Percentiles rank a stretch among this genome's conserved stretches.
phyloP scores from a whole-genome alignment of 2,329 filamentous ascomycete genomes.

The Rhynchosporium agropyri region DNA sequence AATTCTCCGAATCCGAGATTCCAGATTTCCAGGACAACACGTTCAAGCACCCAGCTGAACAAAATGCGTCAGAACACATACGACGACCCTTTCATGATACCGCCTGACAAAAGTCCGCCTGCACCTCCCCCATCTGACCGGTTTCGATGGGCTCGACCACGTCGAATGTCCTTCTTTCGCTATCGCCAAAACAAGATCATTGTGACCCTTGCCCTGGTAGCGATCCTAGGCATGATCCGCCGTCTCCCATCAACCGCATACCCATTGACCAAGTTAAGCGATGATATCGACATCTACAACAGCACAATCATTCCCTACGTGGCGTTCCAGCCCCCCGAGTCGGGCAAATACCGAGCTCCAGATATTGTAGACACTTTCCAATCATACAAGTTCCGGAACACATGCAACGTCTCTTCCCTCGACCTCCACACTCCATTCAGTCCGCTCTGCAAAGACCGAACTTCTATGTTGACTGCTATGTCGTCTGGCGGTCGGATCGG shows the following conservation, averaged over 20 bases:
- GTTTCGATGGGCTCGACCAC: constrained; percentile 32
- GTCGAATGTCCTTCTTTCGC: constrained; percentile 30
- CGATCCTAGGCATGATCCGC: constrained; percentile 22
- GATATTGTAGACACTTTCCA: constrained; percentile 45
- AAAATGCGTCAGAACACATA: constrained; percentile 32
- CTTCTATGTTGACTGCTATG: constrained; percentile 44
- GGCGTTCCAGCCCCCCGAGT: constrained; percentile 31
- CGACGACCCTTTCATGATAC: constrained; percentile 36
- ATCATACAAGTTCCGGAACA: constrained; percentile 48
- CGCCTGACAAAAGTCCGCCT: background rate
- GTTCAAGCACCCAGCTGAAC: background rate
- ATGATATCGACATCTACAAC: constrained; percentile 14
- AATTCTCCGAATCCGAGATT: too few relatives aligned
- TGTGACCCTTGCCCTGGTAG: constrained; percentile 23
- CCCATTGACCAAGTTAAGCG: background rate
- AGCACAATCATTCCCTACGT: constrained; percentile 19
- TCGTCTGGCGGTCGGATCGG: constrained; percentile 49
- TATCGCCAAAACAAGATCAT: constrained; percentile 26
- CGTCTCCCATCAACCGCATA: background rate
- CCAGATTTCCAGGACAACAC: too few relatives aligned
- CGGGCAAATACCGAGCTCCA: constrained; percentile 21
- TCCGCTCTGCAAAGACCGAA: constrained; percentile 45
- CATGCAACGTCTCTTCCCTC: constrained; percentile 49
- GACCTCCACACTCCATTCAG: constrained; percentile 45
- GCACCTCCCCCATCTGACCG: constrained; percentile 13